Evolutionary conservation across 2,329 filamentous ascomycete species (phyloP).

Genomic region (Stenocarpella maydis): DNA sequence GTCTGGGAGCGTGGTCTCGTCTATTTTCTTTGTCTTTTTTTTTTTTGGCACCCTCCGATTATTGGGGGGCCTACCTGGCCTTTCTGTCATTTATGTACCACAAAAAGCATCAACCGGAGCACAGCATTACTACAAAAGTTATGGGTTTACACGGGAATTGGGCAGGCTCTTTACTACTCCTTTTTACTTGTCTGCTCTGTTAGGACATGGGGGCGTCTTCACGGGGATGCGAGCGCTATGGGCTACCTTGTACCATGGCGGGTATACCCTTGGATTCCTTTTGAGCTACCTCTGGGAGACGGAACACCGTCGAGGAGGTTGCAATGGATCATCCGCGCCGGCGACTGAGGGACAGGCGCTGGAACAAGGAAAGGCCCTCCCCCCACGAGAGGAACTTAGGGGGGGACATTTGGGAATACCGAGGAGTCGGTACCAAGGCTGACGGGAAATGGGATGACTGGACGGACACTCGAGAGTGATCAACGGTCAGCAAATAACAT

Average conservation of each 20-base stretch:
- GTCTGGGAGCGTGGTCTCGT: conserved; percentile 18
- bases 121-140: conserved; percentile 44
- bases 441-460: conserved; percentile 9
- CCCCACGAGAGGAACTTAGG: not conserved
- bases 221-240: conserved; percentile 20
- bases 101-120: conserved; percentile 42
- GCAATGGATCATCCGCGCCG: not conserved
- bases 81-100: conserved; percentile 34
- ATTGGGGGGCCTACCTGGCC: conserved; percentile 28
- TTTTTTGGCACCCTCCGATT: conserved; percentile 17
- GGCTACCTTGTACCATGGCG: conserved; percentile 9
- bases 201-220: conserved; percentile 20
- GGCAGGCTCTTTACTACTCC: conserved; percentile 34
- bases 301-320: not conserved
- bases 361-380: not conserved
- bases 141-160: conserved; percentile 31
- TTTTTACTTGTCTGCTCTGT: conserved; percentile 21
- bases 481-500: conserved; percentile 13
- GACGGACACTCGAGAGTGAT: not conserved
- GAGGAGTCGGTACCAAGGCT: conserved; percentile 18
- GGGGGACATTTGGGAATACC: not conserved
- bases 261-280: conserved; percentile 11
- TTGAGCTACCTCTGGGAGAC: not conserved
- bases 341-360: conserved; percentile 7
- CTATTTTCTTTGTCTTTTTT: not conserved